phyloP scores from a whole-genome alignment of 2,329 filamentous ascomycete genomes.

The Aspergillus terreus region DNA sequence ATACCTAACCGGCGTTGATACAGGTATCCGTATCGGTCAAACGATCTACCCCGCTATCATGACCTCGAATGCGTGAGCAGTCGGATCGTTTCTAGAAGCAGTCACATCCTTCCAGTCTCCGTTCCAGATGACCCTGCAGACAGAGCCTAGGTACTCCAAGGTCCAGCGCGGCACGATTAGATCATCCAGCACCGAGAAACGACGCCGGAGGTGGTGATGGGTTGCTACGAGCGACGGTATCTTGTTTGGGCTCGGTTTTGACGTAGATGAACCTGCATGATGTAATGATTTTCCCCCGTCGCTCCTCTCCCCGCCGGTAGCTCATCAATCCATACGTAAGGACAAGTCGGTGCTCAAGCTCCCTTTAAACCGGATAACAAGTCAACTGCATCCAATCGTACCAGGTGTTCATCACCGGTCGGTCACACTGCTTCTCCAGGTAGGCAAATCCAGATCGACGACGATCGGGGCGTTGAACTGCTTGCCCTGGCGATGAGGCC shows the following conservation, averaged over 20 bases:
- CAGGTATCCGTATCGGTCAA: too few species aligned
- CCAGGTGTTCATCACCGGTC: background rate
- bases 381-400: constrained; percentile 2
- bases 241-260: background rate
- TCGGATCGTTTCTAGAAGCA: too few species aligned
- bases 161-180: too few species aligned
- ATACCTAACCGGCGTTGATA: too few species aligned
- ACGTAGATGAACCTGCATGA: background rate
- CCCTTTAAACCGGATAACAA: constrained; percentile 1
- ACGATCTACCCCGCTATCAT: too few species aligned
- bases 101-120: too few species aligned
- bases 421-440: constrained; percentile 6
- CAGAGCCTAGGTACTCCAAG: too few species aligned
- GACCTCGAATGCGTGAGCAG: too few species aligned
- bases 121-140: too few species aligned
- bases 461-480: constrained; percentile 75
- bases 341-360: constrained; percentile 14
- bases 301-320: background rate
- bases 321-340: constrained; percentile 9
- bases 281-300: background rate
- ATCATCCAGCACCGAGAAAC: too few species aligned
- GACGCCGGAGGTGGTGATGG: too few species aligned
- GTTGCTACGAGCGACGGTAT: too few species aligned
- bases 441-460: constrained; percentile 69
- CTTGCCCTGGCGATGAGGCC: constrained; percentile 60